phyloP scores from a whole-genome alignment of 2,329 filamentous ascomycete species.

The Nectriaceae sp. region DNA sequence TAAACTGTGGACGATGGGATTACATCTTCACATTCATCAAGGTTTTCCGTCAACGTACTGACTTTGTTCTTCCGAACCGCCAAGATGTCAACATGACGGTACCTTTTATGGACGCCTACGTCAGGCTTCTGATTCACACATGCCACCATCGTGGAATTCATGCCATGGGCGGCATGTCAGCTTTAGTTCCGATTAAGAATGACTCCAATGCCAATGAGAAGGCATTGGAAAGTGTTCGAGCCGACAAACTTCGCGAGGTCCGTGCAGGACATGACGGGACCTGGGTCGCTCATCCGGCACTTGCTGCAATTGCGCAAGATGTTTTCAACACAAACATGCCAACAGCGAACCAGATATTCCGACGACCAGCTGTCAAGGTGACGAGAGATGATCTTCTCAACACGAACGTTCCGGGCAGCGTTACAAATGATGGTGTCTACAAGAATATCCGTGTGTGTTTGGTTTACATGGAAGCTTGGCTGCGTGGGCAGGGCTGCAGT shows the following conservation, averaged over 20 bases:
- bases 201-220: conserved; percentile 87
- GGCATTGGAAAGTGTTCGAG: conserved; percentile 89
- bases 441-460: conserved; percentile 98
- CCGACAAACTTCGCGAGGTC: conserved; percentile 95
- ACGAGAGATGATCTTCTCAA: conserved; percentile 89
- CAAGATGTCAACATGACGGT: conserved; percentile 94
- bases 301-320: conserved; percentile 84
- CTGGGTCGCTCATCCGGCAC: conserved; percentile 95
- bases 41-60: conserved; percentile 93
- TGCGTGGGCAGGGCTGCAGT: conserved; percentile 91
- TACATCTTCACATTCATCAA: conserved; percentile 99
- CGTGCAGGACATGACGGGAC: conserved; percentile 93
- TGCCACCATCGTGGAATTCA: conserved; percentile 97
- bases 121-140: conserved; percentile 96
- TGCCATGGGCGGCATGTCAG: conserved; percentile 98
- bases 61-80: conserved; percentile 92
- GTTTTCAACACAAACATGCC: conserved; percentile 99
- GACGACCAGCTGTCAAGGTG: conserved; percentile 86
- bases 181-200: conserved; percentile 97
- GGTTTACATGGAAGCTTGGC: conserved; percentile 98
- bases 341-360: conserved; percentile 90
- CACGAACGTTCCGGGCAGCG: conserved; percentile 91
- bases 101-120: conserved; percentile 96
- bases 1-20: conserved; percentile 99
- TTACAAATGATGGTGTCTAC: conserved; percentile 93